Percentiles rank a stretch among this genome's conserved stretches.
These are phyloP conservation scores for Phycomyces nitens DNA, from an alignment of 192 early-diverging fungal genomes.

Conservation along the genomic window DNA sequence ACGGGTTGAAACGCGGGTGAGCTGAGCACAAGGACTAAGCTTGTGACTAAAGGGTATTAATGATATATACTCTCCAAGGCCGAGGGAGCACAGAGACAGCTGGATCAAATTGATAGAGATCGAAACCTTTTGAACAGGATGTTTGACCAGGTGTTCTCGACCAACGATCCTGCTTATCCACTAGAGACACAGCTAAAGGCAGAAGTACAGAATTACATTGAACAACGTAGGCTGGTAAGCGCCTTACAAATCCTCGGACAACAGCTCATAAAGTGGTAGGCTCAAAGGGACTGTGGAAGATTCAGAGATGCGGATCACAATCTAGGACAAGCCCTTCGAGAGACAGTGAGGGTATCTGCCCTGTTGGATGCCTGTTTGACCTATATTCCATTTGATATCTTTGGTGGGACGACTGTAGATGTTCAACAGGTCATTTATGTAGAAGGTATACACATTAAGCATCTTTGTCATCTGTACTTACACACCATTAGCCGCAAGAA, in stretches of 20 bases:
- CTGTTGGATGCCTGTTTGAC: slow-evolving; percentile 6
- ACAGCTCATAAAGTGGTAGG: slow-evolving; percentile 12
- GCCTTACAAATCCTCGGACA: no score
- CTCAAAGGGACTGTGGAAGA: slow-evolving; percentile 9
- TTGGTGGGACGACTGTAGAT: slow-evolving; percentile 20
- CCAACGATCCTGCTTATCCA: background rate
- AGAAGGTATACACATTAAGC: slow-evolving; percentile 10
- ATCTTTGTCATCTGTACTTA: background rate
- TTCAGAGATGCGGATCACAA: slow-evolving; percentile 15
- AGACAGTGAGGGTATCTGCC: background rate
- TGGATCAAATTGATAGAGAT: background rate
- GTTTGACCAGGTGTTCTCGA: slow-evolving; percentile 11
- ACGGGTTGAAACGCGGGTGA: background rate
- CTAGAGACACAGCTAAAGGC: slow-evolving; percentile 7
- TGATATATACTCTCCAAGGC: slow-evolving; percentile 2
- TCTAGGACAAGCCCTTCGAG: slow-evolving; percentile 1
- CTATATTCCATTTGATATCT: slow-evolving; percentile 25
- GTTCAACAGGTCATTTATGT: slow-evolving; percentile 20
- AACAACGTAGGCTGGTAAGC: slow-evolving; percentile 17
- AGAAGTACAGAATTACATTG: slow-evolving; percentile 18
- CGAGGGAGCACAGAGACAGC: slow-evolving; percentile 7
- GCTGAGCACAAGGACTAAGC: background rate
- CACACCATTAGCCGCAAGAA: background rate
- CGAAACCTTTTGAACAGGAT: background rate
- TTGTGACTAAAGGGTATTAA: background rate